phyloP scores from a whole-genome alignment of 2,329 filamentous ascomycete genomes.

The Pseudogymnoascus sp. region DNA sequence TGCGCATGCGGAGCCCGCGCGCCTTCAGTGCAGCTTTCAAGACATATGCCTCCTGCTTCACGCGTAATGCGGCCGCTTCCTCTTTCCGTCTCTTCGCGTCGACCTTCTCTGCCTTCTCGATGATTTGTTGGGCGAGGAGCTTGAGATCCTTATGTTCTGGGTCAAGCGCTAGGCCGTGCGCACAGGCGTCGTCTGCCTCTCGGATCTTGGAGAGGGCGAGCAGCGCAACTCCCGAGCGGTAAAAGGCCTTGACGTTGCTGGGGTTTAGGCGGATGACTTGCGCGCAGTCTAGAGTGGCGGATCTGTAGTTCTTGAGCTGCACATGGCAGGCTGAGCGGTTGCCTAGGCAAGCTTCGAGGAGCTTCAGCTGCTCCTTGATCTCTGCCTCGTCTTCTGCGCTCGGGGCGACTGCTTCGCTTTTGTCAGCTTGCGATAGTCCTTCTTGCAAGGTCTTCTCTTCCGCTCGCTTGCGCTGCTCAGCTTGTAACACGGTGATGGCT shows the following conservation, averaged over 20 bases:
- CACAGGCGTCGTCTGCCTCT: constrained; percentile 75
- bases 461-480: constrained; percentile 51
- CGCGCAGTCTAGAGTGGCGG: constrained; percentile 77
- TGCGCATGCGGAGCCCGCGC: constrained; percentile 60
- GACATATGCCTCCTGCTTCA: constrained; percentile 50
- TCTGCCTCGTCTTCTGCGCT: constrained; percentile 33
- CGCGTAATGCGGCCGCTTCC: constrained; percentile 45
- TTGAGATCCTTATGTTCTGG: constrained; percentile 59
- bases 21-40: constrained; percentile 60
- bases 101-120: constrained; percentile 47
- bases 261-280: constrained; percentile 71
- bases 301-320: constrained; percentile 80
- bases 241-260: constrained; percentile 81
- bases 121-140: constrained; percentile 55
- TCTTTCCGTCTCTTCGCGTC: constrained; percentile 50
- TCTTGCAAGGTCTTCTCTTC: constrained; percentile 21
- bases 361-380: constrained; percentile 44
- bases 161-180: constrained; percentile 67
- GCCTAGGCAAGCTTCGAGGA: constrained; percentile 70
- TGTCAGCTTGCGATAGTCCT: constrained; percentile 30
- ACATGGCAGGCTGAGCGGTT: constrained; percentile 90
- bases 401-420: constrained; percentile 26
- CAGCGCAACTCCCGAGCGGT: constrained; percentile 72
- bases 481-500: constrained; percentile 64
- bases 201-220: constrained; percentile 68